These are phyloP conservation scores for Quercus alba DNA, from an alignment of 306 rosid genomes.

Conservation along the genomic window DNA sequence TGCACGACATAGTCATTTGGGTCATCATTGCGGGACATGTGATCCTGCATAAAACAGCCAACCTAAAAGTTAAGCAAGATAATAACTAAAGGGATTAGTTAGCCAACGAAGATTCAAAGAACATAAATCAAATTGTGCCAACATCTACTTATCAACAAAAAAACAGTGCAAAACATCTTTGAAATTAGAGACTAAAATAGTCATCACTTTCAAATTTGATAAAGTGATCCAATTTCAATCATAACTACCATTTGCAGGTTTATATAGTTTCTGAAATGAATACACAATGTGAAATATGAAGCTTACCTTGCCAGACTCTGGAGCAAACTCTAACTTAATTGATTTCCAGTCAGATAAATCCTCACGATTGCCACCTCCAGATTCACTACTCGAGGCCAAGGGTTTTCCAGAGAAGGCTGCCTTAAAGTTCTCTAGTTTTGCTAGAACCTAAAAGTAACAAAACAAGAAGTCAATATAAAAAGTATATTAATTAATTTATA, in stretches of 20 bases:
- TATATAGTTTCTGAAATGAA: background rate
- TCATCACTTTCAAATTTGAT: background rate
- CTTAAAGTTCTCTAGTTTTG: slow-evolving; percentile 78
- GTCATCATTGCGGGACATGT: slow-evolving; percentile 83
- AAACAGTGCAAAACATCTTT: background rate
- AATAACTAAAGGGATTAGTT: background rate
- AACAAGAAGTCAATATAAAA: background rate
- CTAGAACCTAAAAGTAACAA: slow-evolving; percentile 54
- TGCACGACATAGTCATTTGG: slow-evolving; percentile 80
- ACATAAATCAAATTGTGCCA: slow-evolving; percentile 4
- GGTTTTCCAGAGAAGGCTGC: slow-evolving; percentile 36
- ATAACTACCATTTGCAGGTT: background rate
- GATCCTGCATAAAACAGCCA: slow-evolving; percentile 48
- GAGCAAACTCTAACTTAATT: slow-evolving; percentile 52
- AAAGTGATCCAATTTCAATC: background rate
- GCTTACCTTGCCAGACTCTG: slow-evolving; percentile 67
- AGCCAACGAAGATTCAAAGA: background rate
- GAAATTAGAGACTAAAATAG: background rate
- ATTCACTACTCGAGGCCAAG: slow-evolving; percentile 24
- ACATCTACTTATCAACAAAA: too few species aligned
- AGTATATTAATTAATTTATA: background rate
- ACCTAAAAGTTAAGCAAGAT: background rate
- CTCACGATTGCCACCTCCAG: slow-evolving; percentile 43
- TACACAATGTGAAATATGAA: background rate
- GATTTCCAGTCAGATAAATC: slow-evolving; percentile 74